Base-by-base conservation (phyloP, 495 filamentous ascomycete genomes). In the Wilcoxina mikolae region DNA sequence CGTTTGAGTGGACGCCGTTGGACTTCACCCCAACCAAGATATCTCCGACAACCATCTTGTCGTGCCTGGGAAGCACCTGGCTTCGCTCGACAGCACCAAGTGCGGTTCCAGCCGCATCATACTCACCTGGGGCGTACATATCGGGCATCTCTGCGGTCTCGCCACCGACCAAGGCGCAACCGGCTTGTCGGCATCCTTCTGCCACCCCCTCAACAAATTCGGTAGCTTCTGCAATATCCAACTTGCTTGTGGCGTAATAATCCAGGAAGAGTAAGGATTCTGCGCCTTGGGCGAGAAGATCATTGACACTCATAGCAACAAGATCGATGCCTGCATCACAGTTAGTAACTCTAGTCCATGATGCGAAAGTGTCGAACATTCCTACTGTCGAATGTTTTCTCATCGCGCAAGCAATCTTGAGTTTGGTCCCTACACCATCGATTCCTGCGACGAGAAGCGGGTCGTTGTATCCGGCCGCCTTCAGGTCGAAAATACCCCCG, bases 71-170 rank as follows among this genome's bases (percentile, higher is more conserved):
- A 29, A 96, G 76, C 39, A 87, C 75, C 54, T 76, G 72, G 2
- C 72, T 73, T n/a, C 78, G 68, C 12, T 71, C 65, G 69, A 96
- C 83, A 47, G 85, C 85, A 43, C 91, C 91, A 51, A 88, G 81
- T 17, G 87, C 87, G 27, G 81, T 81, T 56, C 93, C 91, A 18
- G 84, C 87, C 12, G 89, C 85, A 61, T 95, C 89, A 68, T 95
- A 96, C 57, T 88, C 82, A 33, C 84, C 80, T 24, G 74, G 77
- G 4, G 79, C 68, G 71, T 94, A 95, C 69, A 95, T 80, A 42
- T 85, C 87, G 4, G 89, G 89, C 91, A 98, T 95, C 70, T 96
- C 91, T 7, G 91, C 91, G 2, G 91, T 96, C 68, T 98, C 91
- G 23, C 91, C 91, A 20, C 91, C 91, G 39, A 95, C 81, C 4